A percentile compares a stretch with the other conserved stretches of the same genome.
These are phyloP conservation scores for Ceriops zippeliana DNA, from an alignment of 345 rosid species.

Conservation along the genomic window DNA sequence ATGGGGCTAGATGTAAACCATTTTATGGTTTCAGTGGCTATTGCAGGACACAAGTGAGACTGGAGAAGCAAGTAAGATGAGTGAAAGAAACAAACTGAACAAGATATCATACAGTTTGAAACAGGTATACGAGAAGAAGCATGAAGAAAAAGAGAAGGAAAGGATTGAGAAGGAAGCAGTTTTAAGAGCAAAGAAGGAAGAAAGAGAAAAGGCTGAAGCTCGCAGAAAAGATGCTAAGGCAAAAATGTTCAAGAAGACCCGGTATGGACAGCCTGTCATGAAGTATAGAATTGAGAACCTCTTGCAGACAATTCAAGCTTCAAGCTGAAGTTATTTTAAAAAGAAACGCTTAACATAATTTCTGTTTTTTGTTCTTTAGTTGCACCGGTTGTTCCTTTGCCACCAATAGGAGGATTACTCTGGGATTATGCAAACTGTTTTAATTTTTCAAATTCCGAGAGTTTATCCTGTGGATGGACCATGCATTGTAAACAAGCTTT, in stretches of 20 bases:
- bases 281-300: slow-evolving; percentile 85
- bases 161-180: slow-evolving; percentile 61
- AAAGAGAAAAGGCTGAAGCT: slow-evolving; percentile 59
- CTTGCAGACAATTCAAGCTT: slow-evolving; percentile 61
- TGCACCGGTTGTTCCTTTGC: slow-evolving; percentile 1
- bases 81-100: slow-evolving; percentile 27
- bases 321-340: slow-evolving; percentile 20
- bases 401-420: background rate
- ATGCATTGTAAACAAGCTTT: no score
- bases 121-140: slow-evolving; percentile 60
- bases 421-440: no score
- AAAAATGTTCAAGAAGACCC: slow-evolving; percentile 73
- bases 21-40: background rate
- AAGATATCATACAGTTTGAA: slow-evolving; percentile 35
- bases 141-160: slow-evolving; percentile 60
- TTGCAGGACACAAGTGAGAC: slow-evolving; percentile 30
- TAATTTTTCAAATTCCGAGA: no score
- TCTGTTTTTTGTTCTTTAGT: background rate
- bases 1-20: background rate
- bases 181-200: slow-evolving; percentile 62
- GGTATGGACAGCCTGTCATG: slow-evolving; percentile 83
- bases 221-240: slow-evolving; percentile 57
- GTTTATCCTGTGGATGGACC: no score
- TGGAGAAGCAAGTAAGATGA: slow-evolving; percentile 25
- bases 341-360: background rate